A percentile compares a stretch with the other conserved stretches of the same genome.
Conservation (phyloP, 2,329 filamentous ascomycete genomes). For the Byssothecium circinans region DNA sequence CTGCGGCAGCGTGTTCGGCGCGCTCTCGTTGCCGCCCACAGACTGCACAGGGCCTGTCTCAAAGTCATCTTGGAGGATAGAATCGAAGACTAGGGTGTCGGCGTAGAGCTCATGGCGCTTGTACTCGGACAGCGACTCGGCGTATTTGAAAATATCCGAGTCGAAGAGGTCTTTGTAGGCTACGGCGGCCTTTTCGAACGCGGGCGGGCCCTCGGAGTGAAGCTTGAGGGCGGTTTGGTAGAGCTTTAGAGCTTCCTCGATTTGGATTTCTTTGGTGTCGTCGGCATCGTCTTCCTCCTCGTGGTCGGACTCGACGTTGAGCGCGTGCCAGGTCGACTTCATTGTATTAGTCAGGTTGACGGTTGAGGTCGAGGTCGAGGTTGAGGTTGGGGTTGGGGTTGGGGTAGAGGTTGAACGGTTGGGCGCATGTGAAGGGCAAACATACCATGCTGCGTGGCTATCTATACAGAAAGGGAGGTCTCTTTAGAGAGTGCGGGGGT, state of each 20-base stretch:
- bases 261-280: slow-evolving; percentile 93
- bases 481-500: not conserved
- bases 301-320: slow-evolving; percentile 94
- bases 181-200: slow-evolving; percentile 72
- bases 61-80: slow-evolving; percentile 42
- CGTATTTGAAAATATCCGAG: slow-evolving; percentile 92
- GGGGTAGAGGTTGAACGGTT: not conserved
- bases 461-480: not conserved
- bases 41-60: slow-evolving; percentile 47
- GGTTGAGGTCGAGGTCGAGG: not conserved
- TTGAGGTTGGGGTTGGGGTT: not conserved
- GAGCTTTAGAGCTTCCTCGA: slow-evolving; percentile 93
- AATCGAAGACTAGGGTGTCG: slow-evolving; percentile 47
- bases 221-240: slow-evolving; percentile 90
- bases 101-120: slow-evolving; percentile 65
- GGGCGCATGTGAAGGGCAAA: slow-evolving; percentile 8
- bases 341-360: not conserved
- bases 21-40: slow-evolving; percentile 68
- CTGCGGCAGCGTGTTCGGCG: slow-evolving; percentile 80
- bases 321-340: slow-evolving; percentile 70
- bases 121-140: slow-evolving; percentile 83
- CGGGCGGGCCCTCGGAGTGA: slow-evolving; percentile 80
- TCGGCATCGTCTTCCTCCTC: slow-evolving; percentile 89
- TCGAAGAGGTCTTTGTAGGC: slow-evolving; percentile 85
- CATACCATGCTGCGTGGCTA: slow-evolving; percentile 5